phyloP scores from a whole-genome alignment of 331 rosid genomes.

The Pyrus hybrid region DNA sequence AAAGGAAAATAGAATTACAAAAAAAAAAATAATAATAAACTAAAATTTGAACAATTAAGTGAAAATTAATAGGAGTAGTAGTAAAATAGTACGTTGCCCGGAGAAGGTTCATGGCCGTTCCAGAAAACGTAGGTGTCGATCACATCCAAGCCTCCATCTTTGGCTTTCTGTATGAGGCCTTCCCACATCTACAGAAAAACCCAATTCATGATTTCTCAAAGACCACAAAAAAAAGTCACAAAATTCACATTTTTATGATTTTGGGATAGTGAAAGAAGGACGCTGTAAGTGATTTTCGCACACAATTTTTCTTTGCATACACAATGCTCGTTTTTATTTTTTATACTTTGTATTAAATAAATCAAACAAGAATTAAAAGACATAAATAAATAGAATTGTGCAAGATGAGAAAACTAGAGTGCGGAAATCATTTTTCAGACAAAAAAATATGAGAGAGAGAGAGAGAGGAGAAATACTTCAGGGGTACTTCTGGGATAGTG shows the following conservation, averaged over 20 bases:
- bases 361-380: no score
- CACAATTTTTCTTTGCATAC: neutral
- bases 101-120: slow-evolving; percentile 96
- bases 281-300: neutral
- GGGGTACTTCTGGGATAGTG: slow-evolving; percentile 98
- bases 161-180: slow-evolving; percentile 78
- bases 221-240: neutral
- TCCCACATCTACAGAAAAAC: slow-evolving; percentile 77
- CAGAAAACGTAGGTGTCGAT: slow-evolving; percentile 93
- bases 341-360: no score
- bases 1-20: no score
- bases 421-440: neutral
- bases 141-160: slow-evolving; percentile 89
- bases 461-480: slow-evolving; percentile 33
- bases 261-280: neutral
- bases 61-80: neutral
- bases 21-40: no score
- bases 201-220: slow-evolving; percentile 18
- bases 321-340: no score
- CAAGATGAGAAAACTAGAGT: neutral
- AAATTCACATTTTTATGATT: neutral
- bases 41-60: neutral
- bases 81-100: slow-evolving; percentile 59
- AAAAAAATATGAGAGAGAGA: neutral
- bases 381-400: neutral